Percentiles rank a stretch among this genome's conserved stretches.
phyloP scores from a whole-genome alignment of 2,329 filamentous ascomycete species.

The Colletotrichum eleusines region DNA sequence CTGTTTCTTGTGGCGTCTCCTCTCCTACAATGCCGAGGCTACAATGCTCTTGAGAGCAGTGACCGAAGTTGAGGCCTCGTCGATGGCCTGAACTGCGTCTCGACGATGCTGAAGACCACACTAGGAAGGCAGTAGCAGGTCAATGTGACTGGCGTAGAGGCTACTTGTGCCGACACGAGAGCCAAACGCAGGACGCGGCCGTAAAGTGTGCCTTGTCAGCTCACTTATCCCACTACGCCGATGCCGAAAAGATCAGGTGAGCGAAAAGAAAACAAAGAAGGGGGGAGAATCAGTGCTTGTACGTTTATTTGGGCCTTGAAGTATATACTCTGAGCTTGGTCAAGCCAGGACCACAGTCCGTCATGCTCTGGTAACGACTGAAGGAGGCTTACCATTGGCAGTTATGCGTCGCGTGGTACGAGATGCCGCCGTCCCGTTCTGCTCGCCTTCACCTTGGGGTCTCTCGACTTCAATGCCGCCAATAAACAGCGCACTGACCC shows the following conservation, averaged over 20 bases:
- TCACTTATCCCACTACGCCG: neutral
- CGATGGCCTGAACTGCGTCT: neutral
- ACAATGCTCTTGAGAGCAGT: no score
- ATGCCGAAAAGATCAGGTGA: no score
- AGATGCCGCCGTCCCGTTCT: slow-evolving; percentile 16
- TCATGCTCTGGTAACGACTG: neutral
- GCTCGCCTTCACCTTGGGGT: neutral
- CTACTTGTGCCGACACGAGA: neutral
- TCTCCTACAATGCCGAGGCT: slow-evolving; percentile 3
- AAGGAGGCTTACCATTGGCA: slow-evolving; percentile 7
- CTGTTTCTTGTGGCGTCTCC: neutral
- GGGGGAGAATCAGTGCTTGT: neutral
- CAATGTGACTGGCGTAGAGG: neutral
- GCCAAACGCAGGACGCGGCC: neutral
- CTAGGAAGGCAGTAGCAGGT: neutral
- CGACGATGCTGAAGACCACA: no score
- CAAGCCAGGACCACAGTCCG: no score
- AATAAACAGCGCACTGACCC: slow-evolving; percentile 85
- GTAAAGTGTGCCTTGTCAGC: neutral
- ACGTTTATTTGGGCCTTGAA: neutral
- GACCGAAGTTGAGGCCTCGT: neutral
- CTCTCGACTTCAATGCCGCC: slow-evolving; percentile 78
- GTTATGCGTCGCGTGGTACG: neutral
- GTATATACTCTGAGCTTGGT: neutral
- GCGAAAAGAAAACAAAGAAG: neutral